These are phyloP conservation scores for Inonotus hispidus DNA, from an alignment of 1,284 basidiomycete genomes.

Conservation along the genomic window DNA sequence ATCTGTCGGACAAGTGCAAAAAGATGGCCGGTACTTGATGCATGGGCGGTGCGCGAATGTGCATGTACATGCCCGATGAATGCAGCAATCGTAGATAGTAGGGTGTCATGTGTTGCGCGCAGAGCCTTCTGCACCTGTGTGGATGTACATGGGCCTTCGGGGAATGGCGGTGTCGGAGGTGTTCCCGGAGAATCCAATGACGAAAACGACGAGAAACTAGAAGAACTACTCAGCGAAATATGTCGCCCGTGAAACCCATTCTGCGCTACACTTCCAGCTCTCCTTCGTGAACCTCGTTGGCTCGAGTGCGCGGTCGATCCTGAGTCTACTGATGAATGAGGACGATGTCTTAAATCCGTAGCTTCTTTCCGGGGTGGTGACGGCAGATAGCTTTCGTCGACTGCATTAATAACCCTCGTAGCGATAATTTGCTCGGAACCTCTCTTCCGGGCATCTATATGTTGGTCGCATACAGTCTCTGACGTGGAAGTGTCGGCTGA, in stretches of 20 bases:
- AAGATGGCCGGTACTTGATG: constrained; percentile 87
- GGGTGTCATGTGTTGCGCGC: constrained; percentile 78
- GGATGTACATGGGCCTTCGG: constrained; percentile 61
- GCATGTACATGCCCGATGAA: constrained; percentile 97
- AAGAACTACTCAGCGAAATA: constrained; percentile 61
- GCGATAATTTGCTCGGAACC: constrained; percentile 3
- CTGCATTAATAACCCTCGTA: constrained; percentile 10
- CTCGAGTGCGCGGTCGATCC: not conserved
- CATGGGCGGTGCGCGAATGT: constrained; percentile 83
- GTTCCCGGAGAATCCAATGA: constrained; percentile 44
- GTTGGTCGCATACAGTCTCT: constrained; percentile 3
- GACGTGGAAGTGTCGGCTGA: constrained; percentile 5
- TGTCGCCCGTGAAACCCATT: constrained; percentile 23
- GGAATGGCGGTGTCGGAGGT: constrained; percentile 52
- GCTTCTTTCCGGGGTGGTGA: not conserved
- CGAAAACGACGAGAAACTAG: constrained; percentile 56
- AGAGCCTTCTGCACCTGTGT: constrained; percentile 65
- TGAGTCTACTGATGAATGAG: constrained; percentile 5
- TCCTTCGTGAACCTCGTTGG: not conserved
- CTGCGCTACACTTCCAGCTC: constrained; percentile 3
- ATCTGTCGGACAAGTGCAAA: constrained; percentile 93
- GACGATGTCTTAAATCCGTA: not conserved
- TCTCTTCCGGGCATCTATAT: not conserved
- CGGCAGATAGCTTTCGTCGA: constrained; percentile 13
- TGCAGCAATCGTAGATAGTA: constrained; percentile 90